Conservation (phyloP, 768 basidiomycete species). For the Psilocybe sp. region DNA sequence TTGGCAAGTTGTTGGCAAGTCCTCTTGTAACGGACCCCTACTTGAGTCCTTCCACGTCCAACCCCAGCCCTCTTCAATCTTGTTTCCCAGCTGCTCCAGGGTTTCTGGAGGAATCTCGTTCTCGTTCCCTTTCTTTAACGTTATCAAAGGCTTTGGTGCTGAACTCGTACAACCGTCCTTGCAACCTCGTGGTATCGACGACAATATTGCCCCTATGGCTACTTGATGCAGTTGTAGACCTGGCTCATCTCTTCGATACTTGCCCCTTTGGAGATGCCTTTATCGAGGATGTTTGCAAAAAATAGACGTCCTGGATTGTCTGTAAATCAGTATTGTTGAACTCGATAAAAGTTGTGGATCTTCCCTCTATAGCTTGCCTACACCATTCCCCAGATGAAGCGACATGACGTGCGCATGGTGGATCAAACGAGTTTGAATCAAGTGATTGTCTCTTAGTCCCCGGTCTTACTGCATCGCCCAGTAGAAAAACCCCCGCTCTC, state of each 20-base stretch:
- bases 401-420: conserved; percentile 9
- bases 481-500: conserved; percentile 33
- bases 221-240: conserved; percentile 42
- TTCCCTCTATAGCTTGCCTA: conserved; percentile 27
- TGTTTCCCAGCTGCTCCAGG: conserved; percentile 32
- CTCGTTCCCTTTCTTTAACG: conserved; percentile 18
- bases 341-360: neutral
- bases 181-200: conserved; percentile 29
- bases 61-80: conserved; percentile 46
- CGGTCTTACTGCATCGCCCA: conserved; percentile 43
- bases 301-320: conserved; percentile 41
- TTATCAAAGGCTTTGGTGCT: conserved; percentile 22
- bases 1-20: too few species aligned
- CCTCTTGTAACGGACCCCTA: conserved; percentile 12
- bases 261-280: conserved; percentile 31
- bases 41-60: conserved; percentile 54
- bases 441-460: neutral
- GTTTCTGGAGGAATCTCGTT: conserved; percentile 15
- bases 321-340: too few species aligned
- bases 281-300: conserved; percentile 40
- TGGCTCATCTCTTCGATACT: conserved; percentile 29
- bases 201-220: conserved; percentile 38
- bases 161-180: conserved; percentile 36
- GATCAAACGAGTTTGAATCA: neutral
- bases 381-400: conserved; percentile 9